These are phyloP conservation scores for Delonix regia DNA, from an alignment of 306 rosid species.

Conservation along the genomic window DNA sequence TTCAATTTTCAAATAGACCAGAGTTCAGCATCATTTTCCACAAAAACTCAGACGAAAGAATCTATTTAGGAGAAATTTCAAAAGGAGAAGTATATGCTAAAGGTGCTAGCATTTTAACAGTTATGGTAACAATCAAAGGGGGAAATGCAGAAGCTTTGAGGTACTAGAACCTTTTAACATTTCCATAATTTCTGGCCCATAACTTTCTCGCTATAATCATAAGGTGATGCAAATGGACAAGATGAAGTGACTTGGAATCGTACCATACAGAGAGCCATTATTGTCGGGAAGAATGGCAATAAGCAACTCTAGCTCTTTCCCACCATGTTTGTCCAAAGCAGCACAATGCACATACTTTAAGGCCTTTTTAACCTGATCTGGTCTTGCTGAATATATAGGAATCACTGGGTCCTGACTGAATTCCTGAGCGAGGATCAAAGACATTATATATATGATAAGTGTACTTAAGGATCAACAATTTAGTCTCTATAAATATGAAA, in stretches of 20 bases:
- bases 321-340: slow-evolving; percentile 46
- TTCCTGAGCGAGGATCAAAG: slow-evolving; percentile 36
- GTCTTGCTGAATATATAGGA: slow-evolving; percentile 46
- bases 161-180: slow-evolving; percentile 1
- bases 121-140: background rate
- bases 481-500: slow-evolving; percentile 5
- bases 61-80: too few species aligned
- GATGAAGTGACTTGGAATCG: slow-evolving; percentile 6
- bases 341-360: slow-evolving; percentile 49
- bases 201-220: background rate
- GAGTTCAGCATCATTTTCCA: background rate
- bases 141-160: slow-evolving; percentile 16
- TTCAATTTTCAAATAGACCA: background rate
- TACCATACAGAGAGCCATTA: slow-evolving; percentile 59
- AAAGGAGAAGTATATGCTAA: background rate
- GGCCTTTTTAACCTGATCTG: slow-evolving; percentile 58
- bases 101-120: background rate
- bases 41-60: too few species aligned
- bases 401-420: slow-evolving; percentile 49
- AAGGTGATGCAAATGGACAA: slow-evolving; percentile 3
- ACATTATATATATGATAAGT: background rate
- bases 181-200: background rate
- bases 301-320: slow-evolving; percentile 56
- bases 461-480: background rate
- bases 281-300: slow-evolving; percentile 61